Evolutionary conservation across 2,329 filamentous ascomycete species (phyloP), one percentile per base, ranked within the genome.

Genomic region (Zelopaecilomyces penicillatus): DNA sequence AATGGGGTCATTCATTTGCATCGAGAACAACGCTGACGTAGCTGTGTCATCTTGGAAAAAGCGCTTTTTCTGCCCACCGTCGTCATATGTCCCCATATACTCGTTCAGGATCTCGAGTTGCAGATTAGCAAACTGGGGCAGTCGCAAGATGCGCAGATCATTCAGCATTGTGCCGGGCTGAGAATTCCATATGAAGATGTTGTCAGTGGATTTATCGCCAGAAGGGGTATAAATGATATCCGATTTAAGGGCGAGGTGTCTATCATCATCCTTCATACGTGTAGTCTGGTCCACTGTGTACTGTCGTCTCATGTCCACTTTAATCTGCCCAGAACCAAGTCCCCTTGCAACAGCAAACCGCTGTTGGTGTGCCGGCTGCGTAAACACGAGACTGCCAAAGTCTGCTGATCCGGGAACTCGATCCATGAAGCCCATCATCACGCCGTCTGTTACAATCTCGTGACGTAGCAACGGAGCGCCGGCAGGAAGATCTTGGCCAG

Each of bases 321-420:
- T 30, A 19, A 51, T 32, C 4, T 35, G 8, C 1, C 44, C 31
- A 2, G 40, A 27, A 12, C 51, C 45, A 3, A 65, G 47, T 4
- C 42, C 32, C 3, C 31, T 36, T 10, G 39, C 58, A 4, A 51
- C 52, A 3, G 54, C 50, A 42, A 66, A 68, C 4, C 52, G 51
- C 50, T 67, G 63, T 47, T 68, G 65, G 49, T 69, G 65, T 2
- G 64, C 52, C 1, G 66, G 65, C 51, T 67, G 62, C 0, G 54
- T 52, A 38, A 68, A 53, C 5, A 43, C 48, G 9, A 68, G 55
- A 1, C 43, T 37, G 0, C 50, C 12, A n/a, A 66, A 55, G 9
- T 58, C 50, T 3, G 50, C 32, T 3, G 47, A 43, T 5, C 47
- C 51, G 1, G 59, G 58, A 1, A 52, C 33, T 1, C 59, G 49